Evolutionary conservation across 2,329 filamentous ascomycete genomes (phyloP), one percentile per base, ranked within the genome.

Genomic region (Laburnicola sp.): DNA sequence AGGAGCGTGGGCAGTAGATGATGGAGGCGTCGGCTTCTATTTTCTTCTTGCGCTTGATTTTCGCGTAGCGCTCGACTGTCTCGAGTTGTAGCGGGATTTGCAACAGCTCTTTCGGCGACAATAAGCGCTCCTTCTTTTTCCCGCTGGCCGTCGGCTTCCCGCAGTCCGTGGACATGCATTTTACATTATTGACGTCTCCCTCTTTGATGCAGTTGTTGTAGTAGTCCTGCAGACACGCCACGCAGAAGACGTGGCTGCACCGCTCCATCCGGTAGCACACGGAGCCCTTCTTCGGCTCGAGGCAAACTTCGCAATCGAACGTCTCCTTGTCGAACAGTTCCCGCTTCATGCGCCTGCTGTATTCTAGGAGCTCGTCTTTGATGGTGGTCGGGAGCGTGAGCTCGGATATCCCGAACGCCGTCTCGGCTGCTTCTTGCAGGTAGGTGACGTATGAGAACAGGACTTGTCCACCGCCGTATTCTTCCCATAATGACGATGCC

Each of bases 1-100:
- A 97, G 49, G 86, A 81, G 7, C 94, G 84, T 0, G 94, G 94
- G 65, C 94, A 99, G 71, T 96, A 97, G 30, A 96, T 82, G 0
- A 92, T 97, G 51, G 86, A 87, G 66, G 92, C 95, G 73, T 97
- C 92, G 0, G 90, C 86, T 72, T 97, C 94, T 2, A 97, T 83
- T 69, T 91, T 88, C 59, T 88, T 89, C 76, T 97, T 97, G 66
- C 95, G 89, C 75, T 94, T 96, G 54, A 97, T 80, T 31, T 85
- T 86, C 4, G 96, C 89, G 69, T 95, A 99, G 49, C 94, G 87
- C 65, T 89, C 86, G 2, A 97, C 91, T 30, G 80, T 82, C 10
- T 88, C 84, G 51, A 86, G 82, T 8, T 72, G 58, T 10, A 80
- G 58, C 2, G 77, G 77, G 51, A 80, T 79, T 21, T 75, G 72